Evolutionary conservation across 345 rosid species (phyloP), one percentile per base, ranked within the genome.

Genomic region (Moricandia moricandioides): DNA sequence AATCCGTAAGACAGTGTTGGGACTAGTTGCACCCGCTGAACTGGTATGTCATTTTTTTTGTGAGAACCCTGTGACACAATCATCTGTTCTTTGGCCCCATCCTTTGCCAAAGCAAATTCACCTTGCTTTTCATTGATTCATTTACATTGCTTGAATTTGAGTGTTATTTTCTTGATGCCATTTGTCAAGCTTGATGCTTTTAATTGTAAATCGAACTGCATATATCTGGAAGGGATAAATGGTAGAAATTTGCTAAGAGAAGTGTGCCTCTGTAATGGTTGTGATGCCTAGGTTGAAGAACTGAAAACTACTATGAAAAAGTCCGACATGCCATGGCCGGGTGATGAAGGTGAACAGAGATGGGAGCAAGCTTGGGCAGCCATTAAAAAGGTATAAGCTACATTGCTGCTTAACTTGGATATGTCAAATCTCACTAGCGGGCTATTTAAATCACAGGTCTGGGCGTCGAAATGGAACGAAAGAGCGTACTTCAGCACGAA

Each of bases 401-500:
- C 39, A 67, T 55, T 18, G 7, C 31, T 54, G 74, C 54, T 12
- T 26, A 62, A 67, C 61, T 5, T 40, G 43, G 54, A 43, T 6
- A 62, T 55, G 55, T 47, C 45, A 69, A 73, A 62, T 64, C 47
- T 62, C 69, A 49, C 69, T 79, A 66, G 69, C 52, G 16, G 39
- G 39, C 27, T 54, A 37, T 13, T 51, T 4, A 45, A 70, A 18
- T 63, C 16, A 52, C 83, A 95, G 99, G 99, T 95, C 60, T 95
- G 99, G 99, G 99, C 96, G 70, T 95, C 99, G 4, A 95, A 95
- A 70, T 95, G 99, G 99, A 95, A 95, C 31, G 99, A 92, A 83
- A 89, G 99, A 85, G 98, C 98, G 7, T 95, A 89, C 85, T 89
- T 92, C 84, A 95, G 99, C 88, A 87, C 96, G 6, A 92, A 82